Percentiles rank a stretch among this genome's conserved stretches.
Evolutionary conservation across 768 basidiomycete genomes (phyloP).

Genomic region (Rhizopogon rudus): DNA sequence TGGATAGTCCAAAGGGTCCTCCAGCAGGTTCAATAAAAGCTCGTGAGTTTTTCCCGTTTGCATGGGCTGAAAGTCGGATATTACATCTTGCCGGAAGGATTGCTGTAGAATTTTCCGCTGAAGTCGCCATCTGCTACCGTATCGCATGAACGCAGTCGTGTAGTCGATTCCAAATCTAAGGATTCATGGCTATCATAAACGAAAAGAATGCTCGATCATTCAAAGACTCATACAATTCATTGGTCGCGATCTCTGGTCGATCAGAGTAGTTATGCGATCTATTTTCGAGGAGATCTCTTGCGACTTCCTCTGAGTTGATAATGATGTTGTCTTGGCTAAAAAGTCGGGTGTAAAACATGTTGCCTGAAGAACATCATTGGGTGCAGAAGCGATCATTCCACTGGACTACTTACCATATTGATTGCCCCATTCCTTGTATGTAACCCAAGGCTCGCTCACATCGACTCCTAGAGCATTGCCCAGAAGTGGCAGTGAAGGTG

Average conservation of each 20-base stretch:
- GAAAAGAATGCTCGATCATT: background rate
- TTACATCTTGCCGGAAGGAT: constrained; percentile 5
- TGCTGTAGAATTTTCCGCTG: constrained; percentile 12
- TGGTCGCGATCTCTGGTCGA: constrained; percentile 2
- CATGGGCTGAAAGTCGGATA: background rate
- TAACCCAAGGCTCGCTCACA: background rate
- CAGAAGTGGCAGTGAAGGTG: background rate
- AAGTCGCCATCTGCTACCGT: constrained; percentile 10
- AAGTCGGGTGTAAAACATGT: constrained; percentile 2
- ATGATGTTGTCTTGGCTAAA: constrained; percentile 8
- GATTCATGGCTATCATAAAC: background rate
- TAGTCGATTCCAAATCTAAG: constrained; percentile 6
- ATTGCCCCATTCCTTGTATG: background rate
- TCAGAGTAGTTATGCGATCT: constrained; percentile 11
- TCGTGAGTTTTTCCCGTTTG: constrained; percentile 1
- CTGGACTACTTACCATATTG: background rate
- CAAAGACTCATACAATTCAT: background rate
- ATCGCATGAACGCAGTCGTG: constrained; percentile 8
- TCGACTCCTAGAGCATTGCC: background rate
- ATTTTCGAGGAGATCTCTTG: constrained; percentile 6
- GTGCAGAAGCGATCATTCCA: background rate
- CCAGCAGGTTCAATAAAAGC: background rate
- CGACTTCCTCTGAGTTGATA: constrained; percentile 10
- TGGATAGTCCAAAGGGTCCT: background rate
- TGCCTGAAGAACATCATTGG: constrained; percentile 2